Evolutionary conservation across 2,329 filamentous ascomycete genomes (phyloP), one percentile per base, ranked within the genome.

Genomic region (Botryotinia narcissicola): DNA sequence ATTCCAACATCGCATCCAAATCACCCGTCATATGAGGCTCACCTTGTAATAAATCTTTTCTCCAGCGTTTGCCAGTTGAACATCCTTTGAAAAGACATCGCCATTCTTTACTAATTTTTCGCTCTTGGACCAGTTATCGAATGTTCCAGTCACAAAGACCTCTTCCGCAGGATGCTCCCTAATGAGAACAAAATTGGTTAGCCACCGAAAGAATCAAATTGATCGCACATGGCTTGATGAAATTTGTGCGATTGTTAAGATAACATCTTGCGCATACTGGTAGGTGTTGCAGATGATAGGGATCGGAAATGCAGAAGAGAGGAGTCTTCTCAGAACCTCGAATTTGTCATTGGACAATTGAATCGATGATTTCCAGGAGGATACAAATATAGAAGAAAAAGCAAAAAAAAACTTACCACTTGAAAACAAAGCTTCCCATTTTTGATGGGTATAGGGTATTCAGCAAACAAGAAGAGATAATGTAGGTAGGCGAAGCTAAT

Each of bases 11-110:
- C 29, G 18, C 40, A 16, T 40, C 62, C 51, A 60, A 68, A 42
- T 44, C 22, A 64, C 29, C n/a, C 29, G n/a, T n/a, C 4, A 44
- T 22, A 20, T 12, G 48, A 14, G 5, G 80, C 88, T 77, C 86
- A 97, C 95, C 93, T 99, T 99, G 90, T 98, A 99, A 81, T 91
- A 91, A 78, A 97, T 91, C 85, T 96, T 97, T 76, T 91, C 85
- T 67, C 86, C 84, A 25, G 86, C 84, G 72, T 89, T 85, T 68
- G 91, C 86, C 48, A 98, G 86, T 71, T 89, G 85, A 74, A 99
- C 94, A 48, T 89, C 89, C 86, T 97, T 97, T 83, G 92, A 87
- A 83, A 97, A 97, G 79, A 87, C 79, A 76, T 90, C 86, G 81
- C 88, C 92, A 59, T 90, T 87, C 84, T 93, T 94, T 66, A 94